phyloP scores from a whole-genome alignment of 2,329 filamentous ascomycete species.

The Fusarium guadeloupense region DNA sequence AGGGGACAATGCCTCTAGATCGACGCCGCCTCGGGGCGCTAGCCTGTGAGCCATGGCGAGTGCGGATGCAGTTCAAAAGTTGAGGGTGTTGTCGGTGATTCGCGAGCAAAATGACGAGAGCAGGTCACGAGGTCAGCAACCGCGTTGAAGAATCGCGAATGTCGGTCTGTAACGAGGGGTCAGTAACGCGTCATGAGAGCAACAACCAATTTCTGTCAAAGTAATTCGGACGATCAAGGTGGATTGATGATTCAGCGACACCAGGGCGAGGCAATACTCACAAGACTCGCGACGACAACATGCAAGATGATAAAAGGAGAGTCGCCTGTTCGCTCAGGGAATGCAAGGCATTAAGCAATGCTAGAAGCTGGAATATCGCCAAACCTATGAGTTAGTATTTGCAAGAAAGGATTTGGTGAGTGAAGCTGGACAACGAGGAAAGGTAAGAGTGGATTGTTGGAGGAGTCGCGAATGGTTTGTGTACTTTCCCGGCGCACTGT shows the following conservation, averaged over 20 bases:
- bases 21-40: slow-evolving; percentile 59
- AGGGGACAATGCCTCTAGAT: slow-evolving; percentile 71
- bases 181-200: slow-evolving; percentile 2
- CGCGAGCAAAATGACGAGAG: slow-evolving; percentile 4
- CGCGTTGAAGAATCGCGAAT: slow-evolving; percentile 20
- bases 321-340: slow-evolving; percentile 17
- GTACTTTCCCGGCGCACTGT: slow-evolving; percentile 46
- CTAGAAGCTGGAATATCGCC: slow-evolving; percentile 26
- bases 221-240: not conserved
- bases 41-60: slow-evolving; percentile 59
- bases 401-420: slow-evolving; percentile 23
- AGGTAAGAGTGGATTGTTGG: slow-evolving; percentile 17
- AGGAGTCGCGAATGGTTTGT: slow-evolving; percentile 45
- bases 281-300: slow-evolving; percentile 41
- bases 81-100: slow-evolving; percentile 5
- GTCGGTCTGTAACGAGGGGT: slow-evolving; percentile 17
- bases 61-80: not conserved
- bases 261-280: slow-evolving; percentile 33
- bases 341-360: slow-evolving; percentile 44
- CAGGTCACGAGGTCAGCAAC: slow-evolving; percentile 31
- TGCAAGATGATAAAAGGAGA: slow-evolving; percentile 37
- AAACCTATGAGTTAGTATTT: slow-evolving; percentile 39
- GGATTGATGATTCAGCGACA: slow-evolving; percentile 12
- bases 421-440: slow-evolving; percentile 29
- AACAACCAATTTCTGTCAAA: not conserved